Conservation (phyloP, 1,139 yeast genomes). For the Zygosaccharomyces pseudobailii region DNA sequence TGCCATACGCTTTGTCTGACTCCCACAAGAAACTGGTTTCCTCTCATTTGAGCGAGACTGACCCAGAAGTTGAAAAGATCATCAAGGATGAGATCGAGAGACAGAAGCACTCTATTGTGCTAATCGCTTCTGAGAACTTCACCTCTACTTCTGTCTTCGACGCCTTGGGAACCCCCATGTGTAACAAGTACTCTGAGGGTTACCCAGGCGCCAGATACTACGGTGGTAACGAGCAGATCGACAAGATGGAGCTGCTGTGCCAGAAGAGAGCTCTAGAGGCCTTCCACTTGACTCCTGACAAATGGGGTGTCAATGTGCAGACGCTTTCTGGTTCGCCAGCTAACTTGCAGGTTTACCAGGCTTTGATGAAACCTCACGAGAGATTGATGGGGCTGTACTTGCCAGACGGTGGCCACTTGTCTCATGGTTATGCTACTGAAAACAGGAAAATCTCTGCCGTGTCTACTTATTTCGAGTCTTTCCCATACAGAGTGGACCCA, state of each 20-base stretch:
- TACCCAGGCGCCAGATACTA: constrained; percentile 86
- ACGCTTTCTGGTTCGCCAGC: constrained; percentile 97
- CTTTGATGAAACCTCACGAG: constrained; percentile 89
- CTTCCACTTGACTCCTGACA: constrained; percentile 68
- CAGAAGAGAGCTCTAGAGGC: constrained; percentile 92
- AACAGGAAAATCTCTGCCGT: constrained; percentile 92
- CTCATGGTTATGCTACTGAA: constrained; percentile 97
- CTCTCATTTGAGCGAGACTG: constrained; percentile 66
- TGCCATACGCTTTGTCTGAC: constrained; percentile 57
- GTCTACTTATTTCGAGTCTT: constrained; percentile 93
- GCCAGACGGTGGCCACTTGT: constrained; percentile 97
- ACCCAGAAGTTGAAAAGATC: constrained; percentile 79
- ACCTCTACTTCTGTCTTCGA: constrained; percentile 95
- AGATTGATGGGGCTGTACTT: constrained; percentile 95
- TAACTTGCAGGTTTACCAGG: constrained; percentile 92
- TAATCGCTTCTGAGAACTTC: constrained; percentile 96
- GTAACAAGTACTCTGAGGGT: constrained; percentile 83
- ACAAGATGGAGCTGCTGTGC: constrained; percentile 85
- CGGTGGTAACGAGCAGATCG: constrained; percentile 92
- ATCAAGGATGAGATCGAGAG: constrained; percentile 85
- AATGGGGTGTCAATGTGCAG: constrained; percentile 98
- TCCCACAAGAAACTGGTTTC: constrained; percentile 63
- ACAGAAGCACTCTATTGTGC: constrained; percentile 89
- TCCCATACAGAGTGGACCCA: constrained; percentile 94
- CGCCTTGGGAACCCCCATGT: constrained; percentile 96